phyloP scores from a whole-genome alignment of 108 stramenopile species.

The Skeletonema grethae region DNA sequence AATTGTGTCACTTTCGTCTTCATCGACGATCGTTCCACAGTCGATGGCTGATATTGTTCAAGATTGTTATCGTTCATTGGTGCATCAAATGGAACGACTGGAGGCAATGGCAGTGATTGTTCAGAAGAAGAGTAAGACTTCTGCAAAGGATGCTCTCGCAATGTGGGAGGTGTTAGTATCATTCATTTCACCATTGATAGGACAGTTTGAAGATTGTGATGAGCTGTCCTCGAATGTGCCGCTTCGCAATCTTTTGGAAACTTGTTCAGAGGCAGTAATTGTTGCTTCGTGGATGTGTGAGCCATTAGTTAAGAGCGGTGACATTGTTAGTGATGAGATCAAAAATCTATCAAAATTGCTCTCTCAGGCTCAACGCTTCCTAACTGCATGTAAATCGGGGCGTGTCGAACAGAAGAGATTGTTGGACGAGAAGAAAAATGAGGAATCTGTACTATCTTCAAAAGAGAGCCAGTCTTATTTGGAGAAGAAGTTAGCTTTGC shows the following conservation, averaged over 20 bases:
- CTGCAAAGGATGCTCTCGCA: neutral
- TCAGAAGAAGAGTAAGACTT: constrained; percentile 14
- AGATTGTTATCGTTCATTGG: constrained; percentile 24
- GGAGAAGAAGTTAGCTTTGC: constrained; percentile 17
- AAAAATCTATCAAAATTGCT: constrained; percentile 14
- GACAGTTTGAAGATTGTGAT: neutral
- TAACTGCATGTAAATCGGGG: constrained; percentile 11
- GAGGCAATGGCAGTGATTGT: constrained; percentile 23
- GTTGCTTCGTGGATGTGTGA: constrained; percentile 46
- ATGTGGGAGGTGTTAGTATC: constrained; percentile 26
- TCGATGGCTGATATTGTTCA: constrained; percentile 20
- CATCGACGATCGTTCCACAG: neutral
- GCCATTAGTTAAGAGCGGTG: neutral
- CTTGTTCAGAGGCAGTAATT: constrained; percentile 20
- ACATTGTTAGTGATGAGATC: neutral
- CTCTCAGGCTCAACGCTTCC: constrained; percentile 18
- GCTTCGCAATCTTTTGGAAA: constrained; percentile 27
- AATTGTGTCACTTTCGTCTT: constrained; percentile 4
- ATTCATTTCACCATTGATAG: constrained; percentile 35
- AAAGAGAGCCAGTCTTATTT: constrained; percentile 14
- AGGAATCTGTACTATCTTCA: constrained; percentile 9
- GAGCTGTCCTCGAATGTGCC: neutral
- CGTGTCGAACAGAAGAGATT: constrained; percentile 11
- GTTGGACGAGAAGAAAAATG: constrained; percentile 10
- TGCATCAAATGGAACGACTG: constrained; percentile 21